Evolutionary conservation across 108 stramenopile genomes (phyloP).

Genomic region (Fistulifera pelliculosa): DNA sequence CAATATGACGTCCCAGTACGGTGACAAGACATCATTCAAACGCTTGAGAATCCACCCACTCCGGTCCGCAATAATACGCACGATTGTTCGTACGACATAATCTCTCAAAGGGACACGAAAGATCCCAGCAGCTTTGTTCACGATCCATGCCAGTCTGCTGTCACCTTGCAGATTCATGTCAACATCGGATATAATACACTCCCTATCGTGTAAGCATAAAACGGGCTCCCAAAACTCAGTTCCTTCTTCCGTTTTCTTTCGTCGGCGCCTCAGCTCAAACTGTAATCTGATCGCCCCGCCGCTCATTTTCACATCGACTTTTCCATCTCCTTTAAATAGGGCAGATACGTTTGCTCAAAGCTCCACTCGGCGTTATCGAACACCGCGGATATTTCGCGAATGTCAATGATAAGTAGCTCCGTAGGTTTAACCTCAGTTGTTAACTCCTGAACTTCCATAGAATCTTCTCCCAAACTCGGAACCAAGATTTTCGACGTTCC

Average conservation of each 20-base stretch:
- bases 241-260: constrained; percentile 13
- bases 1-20: constrained; percentile 79
- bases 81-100: constrained; percentile 68
- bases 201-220: constrained; percentile 71
- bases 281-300: constrained; percentile 71
- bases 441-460: constrained; percentile 5
- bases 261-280: constrained; percentile 70
- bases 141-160: constrained; percentile 65
- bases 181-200: constrained; percentile 64
- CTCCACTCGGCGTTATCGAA: constrained; percentile 75
- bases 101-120: constrained; percentile 70
- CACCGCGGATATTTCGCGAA: constrained; percentile 73
- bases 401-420: constrained; percentile 77
- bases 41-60: constrained; percentile 75
- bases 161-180: constrained; percentile 72
- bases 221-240: constrained; percentile 68
- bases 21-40: constrained; percentile 53
- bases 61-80: constrained; percentile 49
- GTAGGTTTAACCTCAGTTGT: constrained; percentile 44
- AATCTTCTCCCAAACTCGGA: neutral
- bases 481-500: neutral
- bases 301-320: constrained; percentile 62
- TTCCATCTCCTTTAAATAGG: constrained; percentile 81
- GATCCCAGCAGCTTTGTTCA: constrained; percentile 72
- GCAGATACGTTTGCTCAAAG: constrained; percentile 90